phyloP scores from a whole-genome alignment of 106 monocot genomes.

The Acanthochlamys bracteata region DNA sequence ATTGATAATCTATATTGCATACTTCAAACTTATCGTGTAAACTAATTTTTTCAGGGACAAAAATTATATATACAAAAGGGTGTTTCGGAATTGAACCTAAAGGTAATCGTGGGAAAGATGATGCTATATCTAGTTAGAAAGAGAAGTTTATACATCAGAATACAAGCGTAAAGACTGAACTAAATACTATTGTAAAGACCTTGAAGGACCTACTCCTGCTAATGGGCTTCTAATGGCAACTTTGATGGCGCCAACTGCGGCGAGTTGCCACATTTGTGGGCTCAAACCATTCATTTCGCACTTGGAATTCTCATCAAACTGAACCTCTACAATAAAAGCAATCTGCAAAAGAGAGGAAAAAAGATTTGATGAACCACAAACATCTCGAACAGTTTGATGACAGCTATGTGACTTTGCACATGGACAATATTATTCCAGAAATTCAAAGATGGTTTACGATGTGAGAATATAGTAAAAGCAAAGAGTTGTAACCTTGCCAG shows the following conservation, averaged over 20 bases:
- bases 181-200: slow-evolving; percentile 15
- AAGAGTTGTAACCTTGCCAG: slow-evolving; percentile 63
- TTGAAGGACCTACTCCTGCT: slow-evolving; percentile 27
- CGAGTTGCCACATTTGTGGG: slow-evolving; percentile 53
- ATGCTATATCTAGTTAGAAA: background rate
- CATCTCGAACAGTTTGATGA: background rate
- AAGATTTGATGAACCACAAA: background rate
- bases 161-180: background rate
- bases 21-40: too few relatives aligned
- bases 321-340: slow-evolving; percentile 66
- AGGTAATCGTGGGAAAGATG: background rate
- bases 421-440: background rate
- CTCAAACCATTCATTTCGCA: slow-evolving; percentile 33
- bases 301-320: slow-evolving; percentile 53
- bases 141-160: background rate
- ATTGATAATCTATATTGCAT: too few relatives aligned
- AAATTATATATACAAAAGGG: too few relatives aligned
- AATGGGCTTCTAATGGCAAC: slow-evolving; percentile 75
- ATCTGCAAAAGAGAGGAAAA: slow-evolving; percentile 28
- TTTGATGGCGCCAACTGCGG: slow-evolving; percentile 74
- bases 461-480: background rate
- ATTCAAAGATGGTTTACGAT: background rate
- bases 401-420: background rate
- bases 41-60: too few relatives aligned
- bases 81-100: too few relatives aligned